phyloP scores from a whole-genome alignment of 129 eudicot species.

The Tagetes erecta region DNA sequence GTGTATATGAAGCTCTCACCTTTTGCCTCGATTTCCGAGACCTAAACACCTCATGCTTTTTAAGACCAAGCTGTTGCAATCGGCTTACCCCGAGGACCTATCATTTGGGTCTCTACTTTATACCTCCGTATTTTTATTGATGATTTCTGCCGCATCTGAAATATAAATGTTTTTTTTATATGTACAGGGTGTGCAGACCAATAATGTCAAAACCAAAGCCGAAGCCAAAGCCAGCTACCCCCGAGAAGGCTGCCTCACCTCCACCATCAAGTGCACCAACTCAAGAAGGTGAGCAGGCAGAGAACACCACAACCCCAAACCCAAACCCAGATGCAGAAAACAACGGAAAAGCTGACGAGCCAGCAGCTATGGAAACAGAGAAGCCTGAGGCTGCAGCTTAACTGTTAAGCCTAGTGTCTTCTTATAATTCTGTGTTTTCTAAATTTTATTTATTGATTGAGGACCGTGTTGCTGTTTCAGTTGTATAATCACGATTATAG shows the following conservation, averaged over 20 bases:
- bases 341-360: conserved; percentile 23
- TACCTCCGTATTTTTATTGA: neutral
- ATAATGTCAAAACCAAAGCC: conserved; percentile 79
- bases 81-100: neutral
- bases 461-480: conserved; percentile 16
- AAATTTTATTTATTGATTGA: conserved; percentile 1
- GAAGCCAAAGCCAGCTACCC: conserved; percentile 75
- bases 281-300: conserved; percentile 43
- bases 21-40: neutral
- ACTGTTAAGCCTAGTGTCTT: neutral
- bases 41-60: neutral
- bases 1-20: neutral
- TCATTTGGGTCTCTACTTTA: neutral
- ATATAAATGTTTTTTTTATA: neutral
- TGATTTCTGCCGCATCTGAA: neutral
- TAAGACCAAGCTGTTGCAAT: neutral
- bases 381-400: conserved; percentile 47
- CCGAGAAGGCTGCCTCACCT: conserved; percentile 58
- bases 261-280: conserved; percentile 30
- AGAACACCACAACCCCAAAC: conserved; percentile 35
- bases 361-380: conserved; percentile 76
- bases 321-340: conserved; percentile 33
- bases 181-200: conserved; percentile 74
- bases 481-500: conserved; percentile 31
- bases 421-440: neutral